Base-by-base conservation (phyloP, 2,329 filamentous ascomycete genomes). In the Penicillium sp. region DNA sequence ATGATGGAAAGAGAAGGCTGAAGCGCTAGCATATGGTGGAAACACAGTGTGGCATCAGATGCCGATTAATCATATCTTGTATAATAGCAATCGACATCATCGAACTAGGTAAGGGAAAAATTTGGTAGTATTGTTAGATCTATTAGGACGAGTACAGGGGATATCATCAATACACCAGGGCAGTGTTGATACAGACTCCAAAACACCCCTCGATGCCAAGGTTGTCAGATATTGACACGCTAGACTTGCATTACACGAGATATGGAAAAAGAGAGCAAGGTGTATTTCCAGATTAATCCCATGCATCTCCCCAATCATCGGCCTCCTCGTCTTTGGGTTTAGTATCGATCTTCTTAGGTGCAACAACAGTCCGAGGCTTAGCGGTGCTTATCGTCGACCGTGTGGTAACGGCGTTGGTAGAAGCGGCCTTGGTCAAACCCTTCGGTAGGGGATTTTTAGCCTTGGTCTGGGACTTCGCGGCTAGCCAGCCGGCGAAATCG, bases 401-500 rank as follows among this genome's bases (percentile, higher is more conserved):
- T 56, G 71, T 72, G 4, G 70, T 62, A 10, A 68, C 67, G 62
- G 72, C 61, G 38, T 70, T 64, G 9, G 72, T 64, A 14, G 72
- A 62, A 1, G 74, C 58, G 2, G 83, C 68, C 74, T 95, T 96
- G 1, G 80, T 76, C 26, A 97, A 72, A 0, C 93, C 93, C 75
- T 96, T 99, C 0, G 93, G 92, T 53, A 97, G 71, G 3, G 87
- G 78, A 62, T 89, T 94, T 65, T 81, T 82, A 1, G 74, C 40
- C 66, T 95, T 97, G 60, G 89, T 84, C 60, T 87, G 82, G 6
- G 89, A 85, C 71, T 97, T 91, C 13, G 92, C 92, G 13, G 90
- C 92, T 22, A 97, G 75, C 92, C 94, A 97, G 5, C 92, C 92
- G 5, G 92, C 93, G 74, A 99, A 97, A 72, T 97, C 94, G 0